phyloP scores from a whole-genome alignment of 805 yeast genomes.

The Yamadazyma scolyti region DNA sequence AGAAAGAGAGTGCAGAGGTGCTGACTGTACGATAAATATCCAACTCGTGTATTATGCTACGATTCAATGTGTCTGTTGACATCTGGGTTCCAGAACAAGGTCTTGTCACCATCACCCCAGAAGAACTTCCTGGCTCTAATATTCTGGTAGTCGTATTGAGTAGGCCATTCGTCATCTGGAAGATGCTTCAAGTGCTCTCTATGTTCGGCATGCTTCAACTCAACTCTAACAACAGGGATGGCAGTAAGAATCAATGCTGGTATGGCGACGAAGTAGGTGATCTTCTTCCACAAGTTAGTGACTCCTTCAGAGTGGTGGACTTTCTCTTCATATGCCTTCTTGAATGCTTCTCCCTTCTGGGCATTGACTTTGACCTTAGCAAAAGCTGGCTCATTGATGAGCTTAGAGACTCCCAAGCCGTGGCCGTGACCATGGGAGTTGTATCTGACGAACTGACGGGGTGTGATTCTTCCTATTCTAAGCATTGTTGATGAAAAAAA shows the following conservation, averaged over 20 bases:
- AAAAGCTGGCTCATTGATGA: slow-evolving; percentile 37
- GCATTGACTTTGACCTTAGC: slow-evolving; percentile 38
- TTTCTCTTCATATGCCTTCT: slow-evolving; percentile 57
- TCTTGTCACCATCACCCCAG: slow-evolving; percentile 99
- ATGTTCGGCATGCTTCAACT: slow-evolving; percentile 87
- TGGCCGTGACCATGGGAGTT: slow-evolving; percentile 35
- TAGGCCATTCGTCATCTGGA: slow-evolving; percentile 90
- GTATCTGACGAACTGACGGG: slow-evolving; percentile 38
- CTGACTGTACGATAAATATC: too few species aligned
- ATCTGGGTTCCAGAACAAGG: slow-evolving; percentile 92
- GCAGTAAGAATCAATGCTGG: slow-evolving; percentile 80
- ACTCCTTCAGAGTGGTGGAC: slow-evolving; percentile 78
- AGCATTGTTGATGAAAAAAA: slow-evolving; percentile 24
- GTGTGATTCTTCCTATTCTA: slow-evolving; percentile 22
- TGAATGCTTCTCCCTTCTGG: slow-evolving; percentile 70
- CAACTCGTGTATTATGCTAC: too few species aligned
- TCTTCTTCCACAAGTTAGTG: slow-evolving; percentile 78
- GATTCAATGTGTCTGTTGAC: slow-evolving; percentile 78
- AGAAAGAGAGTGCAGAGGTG: too few species aligned
- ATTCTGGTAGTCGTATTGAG: slow-evolving; percentile 87
- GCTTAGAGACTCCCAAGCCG: slow-evolving; percentile 39
- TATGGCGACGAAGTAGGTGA: slow-evolving; percentile 72
- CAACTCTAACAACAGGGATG: slow-evolving; percentile 76
- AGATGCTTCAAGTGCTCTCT: slow-evolving; percentile 70
- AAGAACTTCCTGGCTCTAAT: slow-evolving; percentile 82